A percentile compares a stretch with the other conserved stretches of the same genome.
These are phyloP conservation scores for Raphanus sativus DNA, from an alignment of 345 rosid genomes.

Conservation along the genomic window DNA sequence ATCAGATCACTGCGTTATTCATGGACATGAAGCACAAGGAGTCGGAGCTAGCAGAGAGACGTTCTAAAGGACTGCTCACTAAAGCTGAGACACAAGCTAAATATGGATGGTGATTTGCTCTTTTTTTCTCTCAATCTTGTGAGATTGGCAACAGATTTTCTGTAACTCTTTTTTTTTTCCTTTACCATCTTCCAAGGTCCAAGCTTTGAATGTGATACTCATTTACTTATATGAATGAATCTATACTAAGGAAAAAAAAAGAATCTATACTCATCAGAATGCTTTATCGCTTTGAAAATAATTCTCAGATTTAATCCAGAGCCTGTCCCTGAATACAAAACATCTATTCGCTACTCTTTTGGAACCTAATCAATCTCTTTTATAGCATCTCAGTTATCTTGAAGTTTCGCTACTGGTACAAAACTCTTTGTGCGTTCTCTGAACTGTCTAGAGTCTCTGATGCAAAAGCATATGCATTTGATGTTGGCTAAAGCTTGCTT, in stretches of 20 bases:
- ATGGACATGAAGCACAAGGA: conserved; percentile 89
- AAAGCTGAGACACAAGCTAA: conserved; percentile 92
- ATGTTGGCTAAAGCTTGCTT: conserved; percentile 3
- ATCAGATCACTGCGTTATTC: conserved; percentile 78
- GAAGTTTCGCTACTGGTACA: neutral
- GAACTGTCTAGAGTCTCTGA: neutral
- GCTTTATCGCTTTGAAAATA: conserved; percentile 13
- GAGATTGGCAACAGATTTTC: conserved; percentile 1
- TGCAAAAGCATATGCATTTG: neutral
- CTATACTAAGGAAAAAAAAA: no score
- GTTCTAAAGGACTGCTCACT: conserved; percentile 77
- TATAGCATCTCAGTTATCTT: neutral
- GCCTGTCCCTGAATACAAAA: neutral
- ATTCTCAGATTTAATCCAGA: neutral
- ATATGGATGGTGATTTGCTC: conserved; percentile 78
- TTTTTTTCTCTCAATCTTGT: neutral
- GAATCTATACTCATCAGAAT: neutral
- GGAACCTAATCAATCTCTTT: conserved; percentile 13
- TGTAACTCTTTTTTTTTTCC: neutral
- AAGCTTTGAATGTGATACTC: conserved; percentile 13
- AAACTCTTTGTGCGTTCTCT: neutral
- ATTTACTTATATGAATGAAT: conserved; percentile 14
- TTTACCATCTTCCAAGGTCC: neutral
- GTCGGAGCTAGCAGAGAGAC: conserved; percentile 77
- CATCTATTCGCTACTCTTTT: conserved; percentile 8